Evolutionary conservation across 495 filamentous ascomycete species (phyloP), one percentile per base, ranked within the genome.

Genomic region (Neurospora tetraspora): DNA sequence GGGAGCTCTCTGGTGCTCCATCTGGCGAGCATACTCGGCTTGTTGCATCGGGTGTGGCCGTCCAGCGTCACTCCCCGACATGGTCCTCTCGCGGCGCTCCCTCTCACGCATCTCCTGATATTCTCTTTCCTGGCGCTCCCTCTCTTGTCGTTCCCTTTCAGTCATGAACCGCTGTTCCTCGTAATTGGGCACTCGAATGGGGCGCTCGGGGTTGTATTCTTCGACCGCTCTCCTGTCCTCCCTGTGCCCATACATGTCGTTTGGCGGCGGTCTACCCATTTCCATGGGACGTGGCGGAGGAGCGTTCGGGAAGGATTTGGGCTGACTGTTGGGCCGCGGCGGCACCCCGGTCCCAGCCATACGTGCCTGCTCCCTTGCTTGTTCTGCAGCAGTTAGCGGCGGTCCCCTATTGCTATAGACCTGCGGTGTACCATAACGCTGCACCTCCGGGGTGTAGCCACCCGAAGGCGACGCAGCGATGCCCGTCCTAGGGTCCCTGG

Each of bases 401-500:
- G 82, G 83, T 5, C 79, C 81, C 42, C 80, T 76, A 42, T 74
- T 82, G n/a, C 77, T 72, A 69, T 87, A 87, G 8, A 81, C 79
- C 65, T 87, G 85, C 36, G 88, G 87, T 5, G 86, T 85, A 27
- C 87, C 82, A 78, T 87, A 89, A 74, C 85, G 82, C 70, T 84
- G 83, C 39, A 86, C 78, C 71, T 88, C 87, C 23, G 86, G 87
- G 2, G 87, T 88, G 73, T 83, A 84, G 75, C 79, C 79, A 53
- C 77, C 84, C 74, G 77, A 79, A 23, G 85, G 88, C 69, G 83
- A 85, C 42, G 80, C 86, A 69, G 81, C 85, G 20, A 81, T 76
- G 71, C 77, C 82, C 37, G 78, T 84, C 77, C 83, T 81, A 71
- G 82, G 82, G 71, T 86, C 85, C 18, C 53, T 65, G 53, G 53